A percentile compares a stretch with the other conserved stretches of the same genome.
phyloP scores from a whole-genome alignment of 257 asterid genomes.

The Penstemon eatonii region DNA sequence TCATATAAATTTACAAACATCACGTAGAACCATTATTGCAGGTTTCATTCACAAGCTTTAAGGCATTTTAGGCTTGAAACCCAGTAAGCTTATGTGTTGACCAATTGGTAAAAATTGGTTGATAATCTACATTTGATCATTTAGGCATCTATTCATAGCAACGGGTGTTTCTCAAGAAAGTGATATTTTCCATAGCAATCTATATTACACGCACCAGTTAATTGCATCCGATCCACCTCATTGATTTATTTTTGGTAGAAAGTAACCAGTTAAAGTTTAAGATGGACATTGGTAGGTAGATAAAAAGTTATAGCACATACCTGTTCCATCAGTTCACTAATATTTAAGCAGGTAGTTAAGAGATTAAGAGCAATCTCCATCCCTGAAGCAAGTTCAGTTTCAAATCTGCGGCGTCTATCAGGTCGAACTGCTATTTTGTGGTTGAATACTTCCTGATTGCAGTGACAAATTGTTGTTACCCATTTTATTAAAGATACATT shows the following conservation, averaged over 20 bases:
- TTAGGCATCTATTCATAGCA: constrained; percentile 14
- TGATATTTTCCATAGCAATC: not conserved
- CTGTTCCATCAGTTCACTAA: constrained; percentile 83
- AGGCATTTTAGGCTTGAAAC: not conserved
- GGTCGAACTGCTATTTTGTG: constrained; percentile 97
- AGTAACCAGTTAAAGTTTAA: not conserved
- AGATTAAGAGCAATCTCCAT: constrained; percentile 74
- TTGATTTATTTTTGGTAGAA: constrained; percentile 12
- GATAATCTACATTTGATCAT: not conserved
- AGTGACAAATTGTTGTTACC: constrained; percentile 15
- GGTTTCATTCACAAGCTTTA: not conserved
- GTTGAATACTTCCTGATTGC: constrained; percentile 88
- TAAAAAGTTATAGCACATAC: constrained; percentile 39
- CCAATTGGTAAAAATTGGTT: not conserved
- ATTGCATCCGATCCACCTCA: constrained; percentile 18
- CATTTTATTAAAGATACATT: constrained; percentile 4
- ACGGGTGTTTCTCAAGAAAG: constrained; percentile 1
- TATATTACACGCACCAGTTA: constrained; percentile 10
- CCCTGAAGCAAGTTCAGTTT: constrained; percentile 82
- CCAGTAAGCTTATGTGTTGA: constrained; percentile 10
- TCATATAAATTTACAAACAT: not conserved
- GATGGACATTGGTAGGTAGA: constrained; percentile 6
- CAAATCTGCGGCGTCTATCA: constrained; percentile 92
- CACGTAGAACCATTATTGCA: not conserved
- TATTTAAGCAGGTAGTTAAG: constrained; percentile 84